Percentiles rank a stretch among this genome's conserved stretches.
Evolutionary conservation across 2,329 filamentous ascomycete genomes (phyloP).

Genomic region (Neoscytalidium dimidiatum): DNA sequence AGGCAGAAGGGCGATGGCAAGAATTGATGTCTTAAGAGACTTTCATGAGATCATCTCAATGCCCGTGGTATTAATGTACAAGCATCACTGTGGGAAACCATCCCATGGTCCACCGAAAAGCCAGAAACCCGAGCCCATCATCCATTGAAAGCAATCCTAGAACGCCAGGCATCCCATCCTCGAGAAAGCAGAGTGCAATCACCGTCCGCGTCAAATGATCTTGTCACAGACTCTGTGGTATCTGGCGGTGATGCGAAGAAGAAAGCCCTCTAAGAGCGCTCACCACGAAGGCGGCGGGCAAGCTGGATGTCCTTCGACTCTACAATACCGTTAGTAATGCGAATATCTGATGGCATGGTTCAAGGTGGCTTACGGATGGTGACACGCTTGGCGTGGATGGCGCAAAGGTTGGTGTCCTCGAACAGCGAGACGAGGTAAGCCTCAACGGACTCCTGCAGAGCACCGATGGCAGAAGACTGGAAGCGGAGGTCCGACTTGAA

Average conservation of each 20-base stretch:
- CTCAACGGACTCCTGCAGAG: conserved; percentile 93
- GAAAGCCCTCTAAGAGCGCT: conserved; percentile 50
- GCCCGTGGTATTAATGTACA: conserved; percentile 22
- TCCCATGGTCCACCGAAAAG: conserved; percentile 19
- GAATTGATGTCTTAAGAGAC: conserved; percentile 19
- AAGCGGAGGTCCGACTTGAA: conserved; percentile 76
- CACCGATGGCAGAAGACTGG: conserved; percentile 93
- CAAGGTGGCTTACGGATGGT: conserved; percentile 63
- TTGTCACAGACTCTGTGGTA: conserved; percentile 1
- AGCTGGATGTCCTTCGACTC: conserved; percentile 99
- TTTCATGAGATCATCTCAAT: conserved; percentile 21
- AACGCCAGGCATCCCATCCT: conserved; percentile 20
- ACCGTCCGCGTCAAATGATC: conserved; percentile 9
- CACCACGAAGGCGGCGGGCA: conserved; percentile 62
- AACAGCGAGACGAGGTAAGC: conserved; percentile 96
- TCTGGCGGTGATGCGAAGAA: conserved; percentile 15
- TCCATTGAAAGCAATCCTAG: conserved; percentile 9
- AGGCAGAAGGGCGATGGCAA: background rate
- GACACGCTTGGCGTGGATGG: conserved; percentile 93
- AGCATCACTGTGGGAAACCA: conserved; percentile 19
- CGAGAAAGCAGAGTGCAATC: conserved; percentile 18
- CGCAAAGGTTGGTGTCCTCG: conserved; percentile 93
- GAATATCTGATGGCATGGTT: conserved; percentile 20
- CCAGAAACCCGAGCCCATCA: conserved; percentile 18
- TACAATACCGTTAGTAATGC: conserved; percentile 27